Evolutionary conservation across 2,329 filamentous ascomycete genomes (phyloP).

Genomic region (Aspergillus tanneri): DNA sequence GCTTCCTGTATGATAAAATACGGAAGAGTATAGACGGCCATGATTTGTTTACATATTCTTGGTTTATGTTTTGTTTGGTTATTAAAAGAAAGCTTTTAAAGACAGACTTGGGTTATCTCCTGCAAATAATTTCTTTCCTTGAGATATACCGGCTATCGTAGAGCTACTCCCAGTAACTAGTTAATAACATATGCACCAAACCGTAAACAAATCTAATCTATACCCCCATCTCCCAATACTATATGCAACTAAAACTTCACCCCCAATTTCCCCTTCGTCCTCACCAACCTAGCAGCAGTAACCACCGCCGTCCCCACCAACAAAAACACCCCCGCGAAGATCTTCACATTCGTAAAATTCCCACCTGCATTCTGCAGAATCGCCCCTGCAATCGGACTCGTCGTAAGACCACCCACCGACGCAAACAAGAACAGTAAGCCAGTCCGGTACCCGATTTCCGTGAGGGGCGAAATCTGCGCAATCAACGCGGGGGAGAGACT

Average conservation of each 20-base stretch:
- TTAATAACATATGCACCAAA: too few species aligned
- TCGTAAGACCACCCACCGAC: constrained; percentile 63
- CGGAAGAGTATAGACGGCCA: too few species aligned
- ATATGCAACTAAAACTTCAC: constrained; percentile 3
- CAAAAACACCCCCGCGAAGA: constrained; percentile 62
- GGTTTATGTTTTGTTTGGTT: too few species aligned
- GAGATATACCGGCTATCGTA: too few species aligned
- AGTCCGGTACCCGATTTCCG: constrained; percentile 64
- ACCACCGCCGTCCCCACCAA: constrained; percentile 33
- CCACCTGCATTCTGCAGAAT: constrained; percentile 55
- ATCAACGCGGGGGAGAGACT: constrained; percentile 57
- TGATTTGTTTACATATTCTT: too few species aligned
- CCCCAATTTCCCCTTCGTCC: constrained; percentile 1
- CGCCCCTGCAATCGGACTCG: constrained; percentile 65
- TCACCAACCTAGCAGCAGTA: not conserved
- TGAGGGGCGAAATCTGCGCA: constrained; percentile 65
- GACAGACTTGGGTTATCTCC: too few species aligned
- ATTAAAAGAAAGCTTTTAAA: too few species aligned
- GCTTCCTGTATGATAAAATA: too few species aligned
- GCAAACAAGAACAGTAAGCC: constrained; percentile 62
- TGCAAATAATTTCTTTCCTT: too few species aligned
- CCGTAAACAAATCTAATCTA: too few species aligned
- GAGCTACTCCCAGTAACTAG: too few species aligned
- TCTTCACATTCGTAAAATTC: constrained; percentile 58
- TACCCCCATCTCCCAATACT: too few species aligned